A percentile compares a stretch with the other conserved stretches of the same genome.
These are phyloP conservation scores for Haematococcus lacustris DNA, from an alignment of 139 green algal species.

Conservation along the genomic window DNA sequence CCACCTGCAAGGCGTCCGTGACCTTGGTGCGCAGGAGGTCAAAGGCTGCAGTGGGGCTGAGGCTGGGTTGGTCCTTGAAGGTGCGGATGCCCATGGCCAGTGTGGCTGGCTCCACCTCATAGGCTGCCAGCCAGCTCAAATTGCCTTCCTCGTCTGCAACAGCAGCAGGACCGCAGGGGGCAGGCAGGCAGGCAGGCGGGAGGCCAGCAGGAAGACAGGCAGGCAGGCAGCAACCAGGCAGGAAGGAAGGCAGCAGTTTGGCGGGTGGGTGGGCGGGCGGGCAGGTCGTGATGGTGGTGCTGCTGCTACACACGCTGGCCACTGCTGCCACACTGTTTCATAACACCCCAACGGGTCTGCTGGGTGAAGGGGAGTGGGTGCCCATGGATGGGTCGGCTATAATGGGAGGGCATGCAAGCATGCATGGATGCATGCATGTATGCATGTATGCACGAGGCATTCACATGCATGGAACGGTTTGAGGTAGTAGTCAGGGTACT, in stretches of 20 bases:
- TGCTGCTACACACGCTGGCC: neutral
- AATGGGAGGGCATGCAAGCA: neutral
- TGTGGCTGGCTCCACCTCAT: constrained; percentile 63
- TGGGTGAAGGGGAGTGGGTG: neutral
- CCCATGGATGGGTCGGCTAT: neutral
- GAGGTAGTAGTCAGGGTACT: constrained; percentile 68
- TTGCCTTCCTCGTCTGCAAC: constrained; percentile 37
- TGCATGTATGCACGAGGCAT: neutral
- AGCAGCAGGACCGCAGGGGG: neutral
- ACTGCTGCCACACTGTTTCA: neutral
- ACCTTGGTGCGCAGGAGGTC: no score
- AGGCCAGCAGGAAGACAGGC: neutral
- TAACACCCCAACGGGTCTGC: neutral
- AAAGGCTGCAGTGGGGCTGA: no score
- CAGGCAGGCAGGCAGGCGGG: neutral
- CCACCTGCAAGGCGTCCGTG: constrained; percentile 26
- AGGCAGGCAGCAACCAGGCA: no score
- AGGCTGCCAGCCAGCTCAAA: constrained; percentile 53
- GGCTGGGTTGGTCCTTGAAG: constrained; percentile 33
- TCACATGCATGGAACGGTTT: constrained; percentile 74
- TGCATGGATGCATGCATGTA: no score
- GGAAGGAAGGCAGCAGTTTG: no score
- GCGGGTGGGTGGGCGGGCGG: no score
- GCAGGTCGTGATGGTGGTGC: no score
- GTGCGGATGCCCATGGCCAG: constrained; percentile 58